Percentiles rank a stretch among this genome's conserved stretches.
Evolutionary conservation across 345 rosid genomes (phyloP).

Genomic region (Melaleuca alternifolia): DNA sequence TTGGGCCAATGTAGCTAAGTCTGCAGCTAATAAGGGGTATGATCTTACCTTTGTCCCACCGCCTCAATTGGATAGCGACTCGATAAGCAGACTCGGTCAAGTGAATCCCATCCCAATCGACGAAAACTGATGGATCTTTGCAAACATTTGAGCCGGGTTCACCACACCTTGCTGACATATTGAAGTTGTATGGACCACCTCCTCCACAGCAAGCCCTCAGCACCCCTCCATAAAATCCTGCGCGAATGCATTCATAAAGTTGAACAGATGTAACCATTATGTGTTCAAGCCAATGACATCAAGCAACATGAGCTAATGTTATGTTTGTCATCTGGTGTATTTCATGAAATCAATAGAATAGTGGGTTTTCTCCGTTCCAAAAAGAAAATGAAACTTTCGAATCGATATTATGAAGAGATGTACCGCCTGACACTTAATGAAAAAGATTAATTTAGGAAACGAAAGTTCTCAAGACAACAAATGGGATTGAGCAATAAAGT

Average conservation of each 20-base stretch:
- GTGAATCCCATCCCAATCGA: slow-evolving; percentile 68
- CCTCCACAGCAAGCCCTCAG: slow-evolving; percentile 54
- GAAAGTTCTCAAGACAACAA: too few species aligned
- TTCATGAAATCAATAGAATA: not conserved
- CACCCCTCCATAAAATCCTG: slow-evolving; percentile 34
- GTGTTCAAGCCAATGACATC: too few species aligned
- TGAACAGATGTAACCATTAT: not conserved
- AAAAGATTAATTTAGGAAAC: too few species aligned
- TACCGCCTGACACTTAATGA: too few species aligned
- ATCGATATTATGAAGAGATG: too few species aligned
- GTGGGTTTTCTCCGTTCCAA: not conserved
- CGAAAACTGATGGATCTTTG: slow-evolving; percentile 23
- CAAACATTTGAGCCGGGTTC: slow-evolving; percentile 36
- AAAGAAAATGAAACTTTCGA: too few species aligned
- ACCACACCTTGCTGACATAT: slow-evolving; percentile 37
- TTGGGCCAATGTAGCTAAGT: too few species aligned
- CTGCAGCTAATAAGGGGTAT: too few species aligned
- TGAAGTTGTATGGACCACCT: slow-evolving; percentile 57
- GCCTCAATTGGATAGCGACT: too few species aligned
- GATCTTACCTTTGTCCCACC: too few species aligned
- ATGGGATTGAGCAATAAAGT: too few species aligned
- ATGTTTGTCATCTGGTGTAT: not conserved
- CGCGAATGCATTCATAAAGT: not conserved
- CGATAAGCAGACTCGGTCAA: slow-evolving; percentile 60
- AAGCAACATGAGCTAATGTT: not conserved